A percentile compares a stretch with the other conserved stretches of the same genome.
Evolutionary conservation across 179 eudicot genomes (phyloP).

Genomic region (Silene noctiflora): DNA sequence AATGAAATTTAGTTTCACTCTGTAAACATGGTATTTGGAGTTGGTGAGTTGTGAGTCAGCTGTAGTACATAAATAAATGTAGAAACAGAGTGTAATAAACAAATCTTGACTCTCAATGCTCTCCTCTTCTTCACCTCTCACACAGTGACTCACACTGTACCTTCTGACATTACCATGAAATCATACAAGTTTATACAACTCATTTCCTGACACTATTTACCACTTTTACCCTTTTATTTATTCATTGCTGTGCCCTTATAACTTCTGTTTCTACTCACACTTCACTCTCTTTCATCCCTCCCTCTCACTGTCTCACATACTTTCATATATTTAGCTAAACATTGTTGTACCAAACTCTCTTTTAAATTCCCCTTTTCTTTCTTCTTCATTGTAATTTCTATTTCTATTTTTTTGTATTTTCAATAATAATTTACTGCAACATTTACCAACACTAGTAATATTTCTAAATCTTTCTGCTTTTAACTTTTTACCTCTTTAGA

Average conservation of each 20-base stretch:
- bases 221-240: background rate
- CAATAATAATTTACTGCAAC: too few relatives aligned
- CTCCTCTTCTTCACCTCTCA: background rate
- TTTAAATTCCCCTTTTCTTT: background rate
- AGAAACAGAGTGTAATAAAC: too few relatives aligned
- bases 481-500: background rate
- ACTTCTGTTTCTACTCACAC: background rate
- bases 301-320: conserved; percentile 7
- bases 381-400: background rate
- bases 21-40: too few relatives aligned
- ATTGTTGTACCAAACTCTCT: conserved; percentile 20
- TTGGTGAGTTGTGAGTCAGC: too few relatives aligned
- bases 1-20: too few relatives aligned
- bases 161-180: conserved; percentile 31
- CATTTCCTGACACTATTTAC: background rate
- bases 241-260: background rate
- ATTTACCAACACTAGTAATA: background rate
- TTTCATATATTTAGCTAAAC: conserved; percentile 36
- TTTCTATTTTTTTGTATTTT: background rate
- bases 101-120: background rate
- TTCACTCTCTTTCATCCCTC: background rate
- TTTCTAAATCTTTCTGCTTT: background rate
- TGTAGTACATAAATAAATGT: too few relatives aligned
- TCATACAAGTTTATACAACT: conserved; percentile 20
- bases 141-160: background rate